Evolutionary conservation across 306 rosid genomes (phyloP).

Genomic region (Malus sieversii): DNA sequence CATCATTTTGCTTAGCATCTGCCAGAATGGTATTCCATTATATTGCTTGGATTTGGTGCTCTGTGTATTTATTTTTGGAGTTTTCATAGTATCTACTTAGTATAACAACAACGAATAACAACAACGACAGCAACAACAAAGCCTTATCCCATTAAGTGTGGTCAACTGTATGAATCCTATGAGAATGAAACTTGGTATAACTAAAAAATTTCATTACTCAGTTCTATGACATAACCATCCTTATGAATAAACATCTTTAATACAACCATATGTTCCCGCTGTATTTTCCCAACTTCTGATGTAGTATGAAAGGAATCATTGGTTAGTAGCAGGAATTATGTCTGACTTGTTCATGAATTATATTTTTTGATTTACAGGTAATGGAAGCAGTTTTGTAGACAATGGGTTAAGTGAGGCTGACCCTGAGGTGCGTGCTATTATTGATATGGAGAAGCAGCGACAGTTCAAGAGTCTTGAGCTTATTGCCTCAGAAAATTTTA

Average conservation of each 20-base stretch:
- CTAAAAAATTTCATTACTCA: not conserved
- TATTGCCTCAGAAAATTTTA: slow-evolving; percentile 94
- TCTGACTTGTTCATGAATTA: slow-evolving; percentile 6
- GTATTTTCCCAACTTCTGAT: not conserved
- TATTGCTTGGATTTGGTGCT: not conserved
- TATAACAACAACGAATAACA: not conserved
- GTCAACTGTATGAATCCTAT: no score
- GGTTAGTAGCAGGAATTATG: slow-evolving; percentile 2
- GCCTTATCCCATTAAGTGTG: no score
- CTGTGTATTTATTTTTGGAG: not conserved
- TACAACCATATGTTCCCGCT: not conserved
- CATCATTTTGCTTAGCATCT: not conserved
- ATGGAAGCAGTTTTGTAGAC: slow-evolving; percentile 54
- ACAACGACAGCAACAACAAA: no score
- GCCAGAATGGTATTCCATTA: not conserved
- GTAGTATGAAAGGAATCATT: not conserved
- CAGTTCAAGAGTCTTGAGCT: slow-evolving; percentile 92
- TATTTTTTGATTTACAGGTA: slow-evolving; percentile 26
- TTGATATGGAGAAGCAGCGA: slow-evolving; percentile 65
- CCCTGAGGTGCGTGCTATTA: slow-evolving; percentile 66
- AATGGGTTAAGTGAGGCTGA: slow-evolving; percentile 68
- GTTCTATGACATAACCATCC: not conserved
- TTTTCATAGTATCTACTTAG: no score
- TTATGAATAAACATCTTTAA: not conserved
- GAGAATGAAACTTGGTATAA: no score